Percentiles rank a stretch among this genome's conserved stretches.
phyloP scores from a whole-genome alignment of 768 basidiomycete species.

The Amanita pallidorosea region DNA sequence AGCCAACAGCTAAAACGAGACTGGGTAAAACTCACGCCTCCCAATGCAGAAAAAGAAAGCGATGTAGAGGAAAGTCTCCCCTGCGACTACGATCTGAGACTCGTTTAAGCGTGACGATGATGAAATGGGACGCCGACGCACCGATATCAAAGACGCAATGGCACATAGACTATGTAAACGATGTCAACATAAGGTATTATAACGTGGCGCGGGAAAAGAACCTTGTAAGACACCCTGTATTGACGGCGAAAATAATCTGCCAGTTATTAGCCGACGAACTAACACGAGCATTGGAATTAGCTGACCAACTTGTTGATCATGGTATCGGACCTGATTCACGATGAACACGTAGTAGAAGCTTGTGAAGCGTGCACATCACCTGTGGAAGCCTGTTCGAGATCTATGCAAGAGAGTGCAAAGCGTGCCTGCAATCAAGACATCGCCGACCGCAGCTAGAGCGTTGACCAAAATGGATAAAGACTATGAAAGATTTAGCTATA shows the following conservation, averaged over 20 bases:
- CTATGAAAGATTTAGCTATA: constrained; percentile 9
- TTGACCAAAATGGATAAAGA: constrained; percentile 31
- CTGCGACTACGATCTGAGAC: constrained; percentile 35
- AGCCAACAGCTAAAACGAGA: neutral
- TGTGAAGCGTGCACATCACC: constrained; percentile 13
- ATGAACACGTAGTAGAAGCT: neutral
- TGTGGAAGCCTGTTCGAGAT: constrained; percentile 36
- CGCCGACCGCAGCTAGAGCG: constrained; percentile 28
- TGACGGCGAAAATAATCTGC: constrained; percentile 33
- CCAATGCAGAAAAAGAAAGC: constrained; percentile 52
- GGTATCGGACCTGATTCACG: constrained; percentile 26
- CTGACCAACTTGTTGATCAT: constrained; percentile 33
- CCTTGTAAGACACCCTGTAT: constrained; percentile 31
- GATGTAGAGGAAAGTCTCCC: constrained; percentile 43
- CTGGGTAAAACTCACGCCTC: constrained; percentile 27
- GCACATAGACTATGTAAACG: constrained; percentile 32
- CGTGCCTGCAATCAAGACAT: constrained; percentile 30
- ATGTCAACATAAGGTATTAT: neutral
- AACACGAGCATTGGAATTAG: neutral
- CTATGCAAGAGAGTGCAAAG: constrained; percentile 27
- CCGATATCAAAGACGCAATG: constrained; percentile 42
- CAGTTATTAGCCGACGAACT: neutral
- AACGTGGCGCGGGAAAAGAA: constrained; percentile 5
- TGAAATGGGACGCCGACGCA: constrained; percentile 13
- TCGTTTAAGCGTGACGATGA: constrained; percentile 3